A percentile compares a stretch with the other conserved stretches of the same genome.
Conservation (phyloP, 495 filamentous ascomycete species). For the Cercophora newfieldiana region DNA sequence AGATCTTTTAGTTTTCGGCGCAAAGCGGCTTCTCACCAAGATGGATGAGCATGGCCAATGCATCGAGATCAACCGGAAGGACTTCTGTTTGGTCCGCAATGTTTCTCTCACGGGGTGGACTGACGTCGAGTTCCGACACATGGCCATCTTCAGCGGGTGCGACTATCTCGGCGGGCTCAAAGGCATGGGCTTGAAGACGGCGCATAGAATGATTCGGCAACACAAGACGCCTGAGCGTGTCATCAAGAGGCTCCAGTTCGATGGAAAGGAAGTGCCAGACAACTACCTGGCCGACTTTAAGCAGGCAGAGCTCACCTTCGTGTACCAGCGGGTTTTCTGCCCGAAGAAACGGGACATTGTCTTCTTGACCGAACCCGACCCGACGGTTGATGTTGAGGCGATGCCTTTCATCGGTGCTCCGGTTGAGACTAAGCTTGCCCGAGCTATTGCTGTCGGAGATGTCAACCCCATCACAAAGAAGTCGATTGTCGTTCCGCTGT, state of each 20-base stretch:
- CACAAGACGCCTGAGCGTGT: conserved; percentile 82
- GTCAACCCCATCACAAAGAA: conserved; percentile 87
- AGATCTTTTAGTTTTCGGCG: conserved; percentile 93
- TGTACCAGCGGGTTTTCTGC: conserved; percentile 93
- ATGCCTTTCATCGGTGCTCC: conserved; percentile 78
- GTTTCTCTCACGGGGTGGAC: conserved; percentile 90
- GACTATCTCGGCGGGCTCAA: conserved; percentile 86
- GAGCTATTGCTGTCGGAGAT: conserved; percentile 78
- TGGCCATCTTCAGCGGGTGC: conserved; percentile 98
- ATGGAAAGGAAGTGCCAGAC: conserved; percentile 76
- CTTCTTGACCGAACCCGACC: conserved; percentile 64
- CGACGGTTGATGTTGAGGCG: conserved; percentile 59
- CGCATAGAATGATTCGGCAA: conserved; percentile 84
- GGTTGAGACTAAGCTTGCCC: conserved; percentile 67
- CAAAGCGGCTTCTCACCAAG: conserved; percentile 87
- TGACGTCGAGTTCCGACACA: conserved; percentile 83
- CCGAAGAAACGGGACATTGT: conserved; percentile 68
- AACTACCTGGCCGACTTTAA: conserved; percentile 76
- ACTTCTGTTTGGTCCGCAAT: conserved; percentile 86
- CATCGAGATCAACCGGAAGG: conserved; percentile 81
- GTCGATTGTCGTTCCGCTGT: conserved; percentile 51
- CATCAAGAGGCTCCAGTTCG: conserved; percentile 79
- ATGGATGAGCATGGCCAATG: conserved; percentile 91
- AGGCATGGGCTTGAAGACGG: conserved; percentile 89
- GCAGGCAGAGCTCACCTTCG: conserved; percentile 87